Percentiles rank a stretch among this genome's conserved stretches.
Evolutionary conservation across 116 monocot genomes (phyloP).

Genomic region (Posidonia oceanica): DNA sequence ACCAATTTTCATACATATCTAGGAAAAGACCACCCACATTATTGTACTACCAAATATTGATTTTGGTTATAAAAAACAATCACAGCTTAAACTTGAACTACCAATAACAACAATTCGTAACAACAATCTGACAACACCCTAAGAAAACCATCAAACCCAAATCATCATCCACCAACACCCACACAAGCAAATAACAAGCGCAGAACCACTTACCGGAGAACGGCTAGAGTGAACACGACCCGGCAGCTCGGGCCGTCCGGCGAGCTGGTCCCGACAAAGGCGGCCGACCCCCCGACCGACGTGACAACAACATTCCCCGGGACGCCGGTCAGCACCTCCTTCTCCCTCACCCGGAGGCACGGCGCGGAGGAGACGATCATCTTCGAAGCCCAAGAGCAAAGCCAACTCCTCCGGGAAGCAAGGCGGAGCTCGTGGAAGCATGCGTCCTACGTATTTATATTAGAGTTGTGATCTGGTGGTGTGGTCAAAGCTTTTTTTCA

Average conservation of each 20-base stretch:
- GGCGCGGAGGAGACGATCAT: slow-evolving; percentile 9
- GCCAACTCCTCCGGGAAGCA: too few species aligned
- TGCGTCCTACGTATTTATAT: too few species aligned
- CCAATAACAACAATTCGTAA: neutral
- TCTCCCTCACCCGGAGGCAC: slow-evolving; percentile 9
- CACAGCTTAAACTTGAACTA: neutral
- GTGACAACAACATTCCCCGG: slow-evolving; percentile 11
- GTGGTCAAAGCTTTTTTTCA: too few species aligned
- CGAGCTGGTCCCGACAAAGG: slow-evolving; percentile 16
- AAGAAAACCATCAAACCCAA: too few species aligned
- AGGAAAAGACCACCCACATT: neutral
- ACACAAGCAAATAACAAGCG: neutral
- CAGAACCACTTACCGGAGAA: slow-evolving; percentile 18
- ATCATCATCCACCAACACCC: neutral
- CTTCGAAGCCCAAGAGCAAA: too few species aligned
- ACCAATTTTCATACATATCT: too few species aligned
- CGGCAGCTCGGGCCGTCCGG: slow-evolving; percentile 3
- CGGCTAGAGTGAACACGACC: slow-evolving; percentile 19
- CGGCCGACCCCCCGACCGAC: slow-evolving; percentile 4
- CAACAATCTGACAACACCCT: neutral
- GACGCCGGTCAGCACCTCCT: slow-evolving; percentile 8
- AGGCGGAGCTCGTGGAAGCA: too few species aligned
- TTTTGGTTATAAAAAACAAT: neutral
- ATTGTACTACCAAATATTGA: too few species aligned
- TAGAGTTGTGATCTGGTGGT: too few species aligned